Base-by-base conservation (phyloP, 1,139 yeast genomes). In the Zygosaccharomyces sapae region DNA sequence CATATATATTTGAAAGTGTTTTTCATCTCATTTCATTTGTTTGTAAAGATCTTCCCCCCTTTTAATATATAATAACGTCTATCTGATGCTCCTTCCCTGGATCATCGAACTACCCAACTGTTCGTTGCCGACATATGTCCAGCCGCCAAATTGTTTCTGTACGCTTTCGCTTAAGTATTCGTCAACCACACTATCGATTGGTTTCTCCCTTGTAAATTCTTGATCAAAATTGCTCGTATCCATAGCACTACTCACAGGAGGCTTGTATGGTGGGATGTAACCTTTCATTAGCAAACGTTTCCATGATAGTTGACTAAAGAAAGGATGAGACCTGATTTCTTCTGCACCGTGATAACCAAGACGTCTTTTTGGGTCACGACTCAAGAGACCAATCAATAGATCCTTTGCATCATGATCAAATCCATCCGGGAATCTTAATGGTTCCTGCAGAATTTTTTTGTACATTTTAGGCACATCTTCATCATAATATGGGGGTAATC, bases 91-190 rank as follows among this genome's bases (percentile, higher is more conserved):
- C 50, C 59, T 60, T 3, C 61, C 62, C 37, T 62, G 64, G 7
- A 56, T 53, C 61, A 62, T 55, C 22, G 65, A 61, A 46, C 59
- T 59, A 12, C 67, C 72, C 25, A 70, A 49, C 49, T 70, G 73
- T 50, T 70, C 74, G 9, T 66, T 68, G 4, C 92, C 96, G 47
- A 87, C 88, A 67, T 89, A 90, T 1, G 97, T 90, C 98, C 98
- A 92, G 3, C 98, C 97, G 43, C 96, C 97, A 74, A 92, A 92
- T 69, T 92, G 97, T 65, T 86, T 83, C 68, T 92, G 98, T 19
- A 92, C 96, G 56, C 90, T 81, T 60, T 86, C 96, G 66, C 88
- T 86, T 69, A 81, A 77, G 57, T 79, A 86, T 63, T 89, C 96
- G 65, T 90, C 96, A 24, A 90, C 97, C 9, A 92, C 97, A 50